Base-by-base conservation (phyloP, 208 protist genomes). In the Crithidia brevicula region DNA sequence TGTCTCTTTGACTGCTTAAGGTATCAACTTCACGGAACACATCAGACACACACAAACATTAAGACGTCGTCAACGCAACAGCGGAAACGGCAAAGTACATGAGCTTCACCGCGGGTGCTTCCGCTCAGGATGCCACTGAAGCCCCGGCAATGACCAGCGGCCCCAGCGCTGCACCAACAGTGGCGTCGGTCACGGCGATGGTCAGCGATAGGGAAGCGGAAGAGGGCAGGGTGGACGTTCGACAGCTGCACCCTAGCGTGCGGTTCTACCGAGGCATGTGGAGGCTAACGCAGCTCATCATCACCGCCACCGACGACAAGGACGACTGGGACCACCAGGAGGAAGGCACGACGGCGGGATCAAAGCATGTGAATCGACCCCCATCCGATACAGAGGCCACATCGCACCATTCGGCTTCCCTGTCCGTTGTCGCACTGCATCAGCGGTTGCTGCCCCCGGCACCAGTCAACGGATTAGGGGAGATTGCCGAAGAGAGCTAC, bases 361-460 rank as follows among this genome's bases (percentile, higher is more conserved):
- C n/a, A n/a, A n/a, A n/a, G n/a, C n/a, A n/a, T n/a, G n/a, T n/a
- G n/a, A n/a, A n/a, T n/a, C n/a, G n/a, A n/a, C 9, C 54, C 18
- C 3, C 45, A 31, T 33, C 45, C n/a, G n/a, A n/a, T n/a, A n/a
- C n/a, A n/a, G n/a, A n/a, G n/a, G n/a, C n/a, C n/a, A n/a, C n/a
- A n/a, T n/a, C n/a, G n/a, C n/a, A n/a, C n/a, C 53, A 16, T 46
- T 40, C 22, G 46, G 28, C 50, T 61, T 36, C 22, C 1, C 27
- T 94, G 7, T 83, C 70, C 60, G 74, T 90, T 4, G 84, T 96
- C 43, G 69, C 64, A 28, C 77, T 96, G 22, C 91, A 96, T 54
- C 74, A 86, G 49, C 72, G 36, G 31, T 78, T 96, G 16, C 72
- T 96, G n/a, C 91, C 88, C 3, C 82, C 86, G 0, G 74, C 78